A percentile compares a stretch with the other conserved stretches of the same genome.
phyloP scores from a whole-genome alignment of 768 basidiomycete species.

The Cystobasidium ongulense region DNA sequence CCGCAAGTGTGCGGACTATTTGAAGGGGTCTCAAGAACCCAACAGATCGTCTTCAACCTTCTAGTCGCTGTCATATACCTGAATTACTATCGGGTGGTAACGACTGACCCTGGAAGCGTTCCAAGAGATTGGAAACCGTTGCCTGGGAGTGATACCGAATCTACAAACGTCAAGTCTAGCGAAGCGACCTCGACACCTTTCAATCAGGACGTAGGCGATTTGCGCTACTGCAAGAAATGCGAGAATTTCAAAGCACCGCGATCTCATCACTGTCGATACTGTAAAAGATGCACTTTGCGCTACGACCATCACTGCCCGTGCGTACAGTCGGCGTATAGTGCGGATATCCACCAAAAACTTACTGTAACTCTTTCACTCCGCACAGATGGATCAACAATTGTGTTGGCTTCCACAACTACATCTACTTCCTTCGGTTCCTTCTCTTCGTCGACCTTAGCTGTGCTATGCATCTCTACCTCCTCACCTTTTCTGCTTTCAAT shows the following conservation, averaged over 20 bases:
- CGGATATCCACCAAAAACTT: background rate
- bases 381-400: conserved; percentile 85
- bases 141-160: background rate
- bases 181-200: conserved; percentile 66
- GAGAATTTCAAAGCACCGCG: conserved; percentile 47
- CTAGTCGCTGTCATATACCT: conserved; percentile 69
- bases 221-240: conserved; percentile 80
- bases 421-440: conserved; percentile 69
- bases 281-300: conserved; percentile 72
- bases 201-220: conserved; percentile 67
- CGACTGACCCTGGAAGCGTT: conserved; percentile 74
- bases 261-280: conserved; percentile 86
- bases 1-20: conserved; percentile 76
- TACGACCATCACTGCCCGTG: conserved; percentile 57
- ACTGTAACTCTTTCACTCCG: conserved; percentile 2
- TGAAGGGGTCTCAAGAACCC: conserved; percentile 4
- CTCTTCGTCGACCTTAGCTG: conserved; percentile 88
- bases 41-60: conserved; percentile 50
- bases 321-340: background rate
- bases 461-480: conserved; percentile 74
- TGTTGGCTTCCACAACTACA: conserved; percentile 85
- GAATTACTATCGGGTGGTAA: conserved; percentile 80
- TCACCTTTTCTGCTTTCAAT: conserved; percentile 49
- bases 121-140: conserved; percentile 48
- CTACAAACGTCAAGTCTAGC: conserved; percentile 29